Evolutionary conservation across 768 basidiomycete species (phyloP), one percentile per base, ranked within the genome.

Genomic region (Kwoniella europaea): DNA sequence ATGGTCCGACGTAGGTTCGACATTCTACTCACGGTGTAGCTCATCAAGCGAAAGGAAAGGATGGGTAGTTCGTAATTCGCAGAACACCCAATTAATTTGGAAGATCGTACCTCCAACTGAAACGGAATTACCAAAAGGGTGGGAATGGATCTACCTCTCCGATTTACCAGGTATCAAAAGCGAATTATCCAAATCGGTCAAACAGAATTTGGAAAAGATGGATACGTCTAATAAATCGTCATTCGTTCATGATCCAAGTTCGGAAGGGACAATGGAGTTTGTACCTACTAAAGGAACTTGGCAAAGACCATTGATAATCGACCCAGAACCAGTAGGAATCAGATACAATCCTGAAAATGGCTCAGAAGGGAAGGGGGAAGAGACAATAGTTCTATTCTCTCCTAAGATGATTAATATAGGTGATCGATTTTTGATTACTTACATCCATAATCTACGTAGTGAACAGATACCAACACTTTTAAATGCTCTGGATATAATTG

Each of bases 1-100:
- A 3, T 76, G 71, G 71, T 70, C 67, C 5, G 79, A 78, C 41
- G 74, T 80, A 20, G 79, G 79, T 0, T 64, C 67, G 4, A 66
- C 50, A 5, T 78, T 78, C 62, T 80, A 80, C 41, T 58, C 64
- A 12, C 61, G 58, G 35, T 74, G 75, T 50, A 69, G 55, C 4
- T 54, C 74, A 18, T 70, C 69, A 5, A 13, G 22, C 1, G 65
- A 71, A 7, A 35, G 66, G 6, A 69, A 69, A 10, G 79, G 79
- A 22, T 80, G 79, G 79, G 67, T 71, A 10, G 75, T 75, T 4
- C 7, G 41, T 5, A 64, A 72, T n/a, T 35, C 53, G 13, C 54
- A 72, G 42, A 42, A 61, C 27, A 52, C 44, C 18, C 74, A 79
- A 55, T 15, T 77, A 9, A 50, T 69, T 0, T 79, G 78, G 78